Conservation (phyloP, 2,329 filamentous ascomycete species). For the Trichothecium roseum region DNA sequence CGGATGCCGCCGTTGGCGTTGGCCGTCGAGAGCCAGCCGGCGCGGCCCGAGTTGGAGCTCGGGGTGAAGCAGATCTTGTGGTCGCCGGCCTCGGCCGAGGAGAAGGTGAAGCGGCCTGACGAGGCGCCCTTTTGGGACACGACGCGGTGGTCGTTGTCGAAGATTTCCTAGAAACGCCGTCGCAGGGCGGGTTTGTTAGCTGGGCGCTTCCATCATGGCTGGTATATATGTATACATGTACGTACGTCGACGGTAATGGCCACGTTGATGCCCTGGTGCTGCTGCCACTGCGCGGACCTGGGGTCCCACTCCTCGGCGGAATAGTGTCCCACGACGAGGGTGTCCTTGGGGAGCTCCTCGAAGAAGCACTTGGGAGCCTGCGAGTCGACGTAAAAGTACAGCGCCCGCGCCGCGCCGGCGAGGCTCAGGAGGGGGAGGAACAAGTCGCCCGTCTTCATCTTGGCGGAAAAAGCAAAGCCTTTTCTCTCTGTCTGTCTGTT, state of each 20-base stretch:
- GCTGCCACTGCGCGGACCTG: conserved; percentile 53
- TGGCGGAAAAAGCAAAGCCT: too few relatives aligned
- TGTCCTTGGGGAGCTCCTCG: conserved; percentile 96
- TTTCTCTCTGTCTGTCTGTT: too few relatives aligned
- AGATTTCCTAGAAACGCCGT: conserved; percentile 66
- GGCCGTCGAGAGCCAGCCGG: conserved; percentile 60
- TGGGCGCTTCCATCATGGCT: too few relatives aligned
- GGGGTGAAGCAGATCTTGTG: conserved; percentile 94
- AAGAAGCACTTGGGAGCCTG: conserved; percentile 87
- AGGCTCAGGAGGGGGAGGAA: conserved; percentile 58
- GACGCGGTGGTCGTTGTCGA: conserved; percentile 96
- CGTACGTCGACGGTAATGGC: conserved; percentile 81
- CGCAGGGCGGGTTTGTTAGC: too few relatives aligned
- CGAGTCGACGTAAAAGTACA: conserved; percentile 94
- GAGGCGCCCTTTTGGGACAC: conserved; percentile 72
- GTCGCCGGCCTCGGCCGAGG: conserved; percentile 85
- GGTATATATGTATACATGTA: too few relatives aligned
- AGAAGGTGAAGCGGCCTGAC: conserved; percentile 87
- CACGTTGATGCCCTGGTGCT: conserved; percentile 69
- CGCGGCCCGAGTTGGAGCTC: conserved; percentile 57
- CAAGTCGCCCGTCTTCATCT: conserved; percentile 50
- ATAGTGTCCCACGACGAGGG: conserved; percentile 89
- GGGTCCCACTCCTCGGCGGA: conserved; percentile 76
- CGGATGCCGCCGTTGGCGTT: conserved; percentile 67
- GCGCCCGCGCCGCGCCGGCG: conserved; percentile 58